These are phyloP conservation scores for Cercospora sp. DNA, from an alignment of 2,329 filamentous ascomycete genomes.

Conservation along the genomic window DNA sequence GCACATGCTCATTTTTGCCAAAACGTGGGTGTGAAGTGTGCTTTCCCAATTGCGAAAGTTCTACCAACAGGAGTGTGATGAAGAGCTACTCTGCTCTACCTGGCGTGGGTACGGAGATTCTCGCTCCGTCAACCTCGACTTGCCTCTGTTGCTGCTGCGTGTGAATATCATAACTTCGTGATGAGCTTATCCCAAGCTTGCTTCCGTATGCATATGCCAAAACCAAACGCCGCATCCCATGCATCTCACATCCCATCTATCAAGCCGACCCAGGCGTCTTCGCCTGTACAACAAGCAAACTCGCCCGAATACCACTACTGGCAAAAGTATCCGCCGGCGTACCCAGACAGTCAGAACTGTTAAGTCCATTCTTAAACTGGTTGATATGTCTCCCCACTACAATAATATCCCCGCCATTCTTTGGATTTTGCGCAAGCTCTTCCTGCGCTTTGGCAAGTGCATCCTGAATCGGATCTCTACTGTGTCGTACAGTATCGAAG, in stretches of 20 bases:
- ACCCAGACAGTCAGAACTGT: conserved; percentile 54
- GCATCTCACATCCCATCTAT: conserved; percentile 7
- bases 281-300: conserved; percentile 70
- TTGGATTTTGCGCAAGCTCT: conserved; percentile 61
- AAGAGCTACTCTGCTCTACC: not conserved
- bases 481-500: conserved; percentile 54
- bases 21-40: not conserved
- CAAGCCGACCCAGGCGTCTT: conserved; percentile 32
- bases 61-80: not conserved
- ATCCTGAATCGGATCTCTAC: conserved; percentile 45
- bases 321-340: conserved; percentile 62
- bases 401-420: conserved; percentile 70
- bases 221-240: not conserved
- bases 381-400: conserved; percentile 59
- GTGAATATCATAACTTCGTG: not conserved
- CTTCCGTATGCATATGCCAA: conserved; percentile 6
- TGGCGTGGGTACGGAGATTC: not conserved
- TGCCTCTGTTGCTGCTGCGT: not conserved
- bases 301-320: conserved; percentile 61
- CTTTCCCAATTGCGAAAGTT: not conserved
- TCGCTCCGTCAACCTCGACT: not conserved
- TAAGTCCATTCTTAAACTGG: conserved; percentile 43
- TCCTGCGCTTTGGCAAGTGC: conserved; percentile 57
- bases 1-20: not conserved
- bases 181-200: not conserved